These are phyloP conservation scores for Dipodascus geniculatus DNA, from an alignment of 805 yeast genomes.

Conservation along the genomic window DNA sequence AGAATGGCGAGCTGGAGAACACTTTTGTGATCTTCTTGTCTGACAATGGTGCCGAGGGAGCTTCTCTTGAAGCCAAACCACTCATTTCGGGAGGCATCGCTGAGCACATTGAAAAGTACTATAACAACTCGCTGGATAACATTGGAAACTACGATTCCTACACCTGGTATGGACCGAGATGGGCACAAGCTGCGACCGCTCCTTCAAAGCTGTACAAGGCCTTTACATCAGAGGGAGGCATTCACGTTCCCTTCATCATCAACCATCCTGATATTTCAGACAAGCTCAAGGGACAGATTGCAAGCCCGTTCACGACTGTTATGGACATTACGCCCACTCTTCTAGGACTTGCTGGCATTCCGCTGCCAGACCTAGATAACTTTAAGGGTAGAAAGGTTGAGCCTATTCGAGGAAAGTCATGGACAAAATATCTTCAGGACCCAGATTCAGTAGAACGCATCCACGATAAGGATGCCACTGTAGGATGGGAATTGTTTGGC, in stretches of 20 bases:
- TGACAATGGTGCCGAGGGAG: slow-evolving; percentile 57
- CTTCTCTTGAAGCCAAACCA: slow-evolving; percentile 46
- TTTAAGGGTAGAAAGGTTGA: slow-evolving; percentile 35
- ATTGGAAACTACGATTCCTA: slow-evolving; percentile 39
- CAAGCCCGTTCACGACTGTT: slow-evolving; percentile 38
- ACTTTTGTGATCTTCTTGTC: slow-evolving; percentile 49
- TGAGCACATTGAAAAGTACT: slow-evolving; percentile 25
- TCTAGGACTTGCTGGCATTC: slow-evolving; percentile 36
- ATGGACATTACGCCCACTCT: slow-evolving; percentile 52
- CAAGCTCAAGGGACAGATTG: slow-evolving; percentile 22
- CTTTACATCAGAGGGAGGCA: slow-evolving; percentile 53
- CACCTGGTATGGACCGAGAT: slow-evolving; percentile 41
- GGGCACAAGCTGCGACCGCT: slow-evolving; percentile 56
- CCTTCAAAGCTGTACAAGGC: slow-evolving; percentile 42
- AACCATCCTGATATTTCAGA: slow-evolving; percentile 30
- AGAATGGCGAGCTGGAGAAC: slow-evolving; percentile 36
- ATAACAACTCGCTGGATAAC: slow-evolving; percentile 34
- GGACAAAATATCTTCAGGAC: slow-evolving; percentile 28
- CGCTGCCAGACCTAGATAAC: slow-evolving; percentile 29
- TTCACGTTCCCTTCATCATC: slow-evolving; percentile 42
- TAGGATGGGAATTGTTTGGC: slow-evolving; percentile 49
- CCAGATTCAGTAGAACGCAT: slow-evolving; percentile 21
- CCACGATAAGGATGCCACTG: slow-evolving; percentile 33
- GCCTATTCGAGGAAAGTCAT: slow-evolving; percentile 35
- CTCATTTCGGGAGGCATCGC: slow-evolving; percentile 21